Base-by-base conservation (phyloP, 1,284 basidiomycete species). In the Austroboletus niveus region DNA sequence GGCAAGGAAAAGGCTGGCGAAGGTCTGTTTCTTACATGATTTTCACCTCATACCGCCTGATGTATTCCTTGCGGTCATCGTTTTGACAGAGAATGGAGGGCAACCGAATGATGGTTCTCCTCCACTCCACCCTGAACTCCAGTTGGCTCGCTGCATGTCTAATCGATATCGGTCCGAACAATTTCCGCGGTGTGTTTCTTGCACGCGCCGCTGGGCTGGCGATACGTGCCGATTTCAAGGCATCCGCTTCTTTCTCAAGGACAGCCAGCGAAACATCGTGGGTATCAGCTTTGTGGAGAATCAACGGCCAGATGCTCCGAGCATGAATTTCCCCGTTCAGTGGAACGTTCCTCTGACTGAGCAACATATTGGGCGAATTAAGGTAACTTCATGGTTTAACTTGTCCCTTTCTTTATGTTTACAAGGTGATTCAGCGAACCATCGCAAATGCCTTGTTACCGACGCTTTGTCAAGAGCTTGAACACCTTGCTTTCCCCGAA, bases 211-310 rank as follows among this genome's bases (percentile, higher is more conserved):
- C 15, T 90, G 87, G 87, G 87, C 86, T 3, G 88, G 87, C 39
- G 87, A 90, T 65, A 89, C 86, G 1, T 90, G 87, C 63, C 81
- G 87, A 27, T 90, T 90, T 68, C 88, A 89, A 63, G 80, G 81
- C 20, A 85, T 90, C 53, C 80, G 87, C 20, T 85, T 81, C 62
- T 85, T 90, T 66, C 71, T 87, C 55, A 82, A 85, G 57, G 80
- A 87, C 55, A 59, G 69, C 39, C 73, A 80, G 42, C 71, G 78
- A 49, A 75, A 77, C 34, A 78, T 88, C 40, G 74, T 81, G 46
- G 85, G 82, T 20, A 78, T 87, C 48, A 81, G 81, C 57, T 90
- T 89, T 60, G 77, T 82, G 35, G 83, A 85, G 66, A 79, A 73
- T 56, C 78, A 79, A 59, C 79, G 77, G 54, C 66, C 77, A 2